Base-by-base conservation (phyloP, 2,329 filamentous ascomycete species). In the Alternaria sp. region DNA sequence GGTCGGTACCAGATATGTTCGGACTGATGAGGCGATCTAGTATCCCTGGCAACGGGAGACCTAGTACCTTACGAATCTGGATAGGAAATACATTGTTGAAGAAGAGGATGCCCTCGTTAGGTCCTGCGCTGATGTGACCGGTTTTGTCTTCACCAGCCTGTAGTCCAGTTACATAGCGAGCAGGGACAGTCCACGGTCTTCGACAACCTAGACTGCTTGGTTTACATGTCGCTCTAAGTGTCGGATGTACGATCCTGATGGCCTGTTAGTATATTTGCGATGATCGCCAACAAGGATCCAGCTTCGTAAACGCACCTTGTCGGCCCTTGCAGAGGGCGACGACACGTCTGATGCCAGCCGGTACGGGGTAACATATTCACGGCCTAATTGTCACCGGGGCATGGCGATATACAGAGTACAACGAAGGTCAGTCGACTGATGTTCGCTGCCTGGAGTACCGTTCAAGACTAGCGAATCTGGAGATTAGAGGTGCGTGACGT, bases 31-130 rank as follows among this genome's bases (percentile, higher is more conserved):
- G 81, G 38, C 80, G 79, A 66, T 83, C 82, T 53, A 88, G 70
- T 4, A 87, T 69, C 6, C 81, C 77, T 30, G 84, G 82, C 24
- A 87, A 68, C 26, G 87, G 82, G 3, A 88, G 74, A 11, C 85
- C 81, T 24, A 88, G 77, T 3, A 88, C 73, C 82, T 88, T 90
- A 70, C 86, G 85, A 34, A 97, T 84, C 68, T 88, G 91, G 28
- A 95, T 83, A 1, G 94, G 94, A 62, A 96, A 96, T 51, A 98
- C 85, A 79, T 95, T 96, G 75, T 96, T 93, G 72, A 98, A 89
- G 81, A 96, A 99, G 7, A 97, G 79, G 46, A 98, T 89, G 0
- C 90, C 89, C 80, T 98, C 92, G 68, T 94, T 91, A 1, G 89
- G 81, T 3, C 83, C 85, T 11, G 91, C 85, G n/a, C 85, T 82